Evolutionary conservation across 495 filamentous ascomycete species (phyloP), one percentile per base, ranked within the genome.

Genomic region (Penicillium nucicola): DNA sequence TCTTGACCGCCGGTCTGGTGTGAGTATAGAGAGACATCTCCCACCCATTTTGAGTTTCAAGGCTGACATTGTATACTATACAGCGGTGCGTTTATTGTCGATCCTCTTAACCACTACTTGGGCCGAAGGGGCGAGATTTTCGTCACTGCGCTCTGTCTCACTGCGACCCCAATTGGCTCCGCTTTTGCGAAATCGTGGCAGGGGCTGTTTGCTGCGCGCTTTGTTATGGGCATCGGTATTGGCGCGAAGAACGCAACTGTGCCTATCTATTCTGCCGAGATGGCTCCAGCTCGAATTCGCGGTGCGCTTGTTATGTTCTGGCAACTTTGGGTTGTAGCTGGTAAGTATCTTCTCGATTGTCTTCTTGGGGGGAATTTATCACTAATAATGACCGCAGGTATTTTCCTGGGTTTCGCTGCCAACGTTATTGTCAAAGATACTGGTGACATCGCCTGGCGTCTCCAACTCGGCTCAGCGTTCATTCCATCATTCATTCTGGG

Each of bases 271-370:
- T 78, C 80, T 0, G 82, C 85, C 12, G 85, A 88, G 57, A 80
- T 77, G 47, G 69, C 77, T 1, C 84, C 84, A 2, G 77, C 81
- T 13, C 68, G 70, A 9, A 80, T 83, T 46, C 81, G 84, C 22
- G 84, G 84, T 34, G 80, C 75, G 28, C 65, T 87, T 13, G 83
- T 86, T 41, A 86, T 87, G 81, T 80, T 75, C 14, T 86, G 83
- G 82, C 82, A 86, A 53, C 58, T 84, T 39, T 76, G 66, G 61
- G 63, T 67, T 7, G 61, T 64, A 4, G 57, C 57, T 4, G 60
- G 59, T 62, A 33, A 42, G 36, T 30, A 17, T 42, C 1, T 17
- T 42, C 10, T 19, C 25, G 32, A 8, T 19, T n/a, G n/a, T n/a
- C n/a, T n/a, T n/a, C n/a, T n/a, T n/a, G n/a, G n/a, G n/a, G n/a